Evolutionary conservation across 106 monocot genomes (phyloP).

Genomic region (Platanthera zijinensis): DNA sequence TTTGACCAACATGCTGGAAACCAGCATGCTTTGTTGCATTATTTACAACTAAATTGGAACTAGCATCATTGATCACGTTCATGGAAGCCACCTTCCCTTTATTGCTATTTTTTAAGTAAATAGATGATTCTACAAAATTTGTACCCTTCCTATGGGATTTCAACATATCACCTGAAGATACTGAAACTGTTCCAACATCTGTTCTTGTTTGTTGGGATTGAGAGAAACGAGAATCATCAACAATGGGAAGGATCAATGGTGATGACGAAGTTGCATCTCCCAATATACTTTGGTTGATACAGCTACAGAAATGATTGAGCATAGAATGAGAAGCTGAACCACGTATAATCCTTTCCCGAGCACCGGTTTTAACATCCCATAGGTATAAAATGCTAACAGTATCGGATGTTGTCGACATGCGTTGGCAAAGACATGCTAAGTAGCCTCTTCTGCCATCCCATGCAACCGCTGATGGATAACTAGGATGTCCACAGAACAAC

Average conservation of each 20-base stretch:
- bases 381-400: constrained; percentile 42
- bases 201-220: constrained; percentile 12
- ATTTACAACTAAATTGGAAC: constrained; percentile 25
- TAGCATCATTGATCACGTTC: constrained; percentile 17
- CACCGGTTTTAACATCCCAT: constrained; percentile 96
- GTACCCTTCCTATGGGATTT: constrained; percentile 16
- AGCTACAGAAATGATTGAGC: constrained; percentile 80
- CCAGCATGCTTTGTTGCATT: constrained; percentile 16
- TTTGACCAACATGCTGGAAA: constrained; percentile 10
- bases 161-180: constrained; percentile 1
- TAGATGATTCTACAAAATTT: constrained; percentile 12
- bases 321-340: constrained; percentile 70
- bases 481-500: constrained; percentile 92
- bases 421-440: constrained; percentile 77
- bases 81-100: constrained; percentile 26
- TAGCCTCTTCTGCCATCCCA: constrained; percentile 92
- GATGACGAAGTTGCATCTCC: constrained; percentile 77
- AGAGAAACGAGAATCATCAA: constrained; percentile 37
- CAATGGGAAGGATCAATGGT: constrained; percentile 47
- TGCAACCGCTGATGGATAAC: constrained; percentile 61
- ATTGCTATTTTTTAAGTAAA: constrained; percentile 10
- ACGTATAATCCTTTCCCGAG: constrained; percentile 61
- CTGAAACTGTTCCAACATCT: constrained; percentile 14
- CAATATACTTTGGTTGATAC: constrained; percentile 40
- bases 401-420: constrained; percentile 28